Percentiles rank a stretch among this genome's conserved stretches.
Conservation (phyloP, 768 basidiomycete genomes). For the Hydnum rufescens region DNA sequence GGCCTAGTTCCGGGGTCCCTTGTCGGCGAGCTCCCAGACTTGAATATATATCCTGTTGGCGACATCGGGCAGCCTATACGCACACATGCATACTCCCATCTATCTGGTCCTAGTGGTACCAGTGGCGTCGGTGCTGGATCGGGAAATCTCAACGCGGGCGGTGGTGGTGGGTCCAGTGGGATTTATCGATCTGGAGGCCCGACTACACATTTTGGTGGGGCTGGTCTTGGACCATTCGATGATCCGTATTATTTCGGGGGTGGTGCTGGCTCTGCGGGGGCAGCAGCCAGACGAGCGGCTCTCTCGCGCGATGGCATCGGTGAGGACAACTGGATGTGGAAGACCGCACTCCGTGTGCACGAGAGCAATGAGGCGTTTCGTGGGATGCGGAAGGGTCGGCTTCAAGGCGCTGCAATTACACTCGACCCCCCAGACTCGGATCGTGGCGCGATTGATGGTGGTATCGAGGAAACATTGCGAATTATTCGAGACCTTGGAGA, state of each 20-base stretch:
- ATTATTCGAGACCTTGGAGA: not conserved
- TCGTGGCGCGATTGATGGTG: conserved; percentile 2
- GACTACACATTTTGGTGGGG: conserved; percentile 75
- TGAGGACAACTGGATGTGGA: conserved; percentile 84
- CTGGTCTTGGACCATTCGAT: conserved; percentile 74
- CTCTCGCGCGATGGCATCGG: conserved; percentile 62
- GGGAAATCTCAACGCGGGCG: conserved; percentile 8
- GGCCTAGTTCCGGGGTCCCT: conserved; percentile 67
- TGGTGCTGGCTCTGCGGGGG: conserved; percentile 28
- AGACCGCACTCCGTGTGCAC: conserved; percentile 44
- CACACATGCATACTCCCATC: conserved; percentile 12
- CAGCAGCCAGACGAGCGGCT: conserved; percentile 63
- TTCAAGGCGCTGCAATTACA: conserved; percentile 14
- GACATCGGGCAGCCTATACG: conserved; percentile 18
- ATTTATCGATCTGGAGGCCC: conserved; percentile 84
- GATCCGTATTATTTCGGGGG: conserved; percentile 14
- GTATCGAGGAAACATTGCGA: not conserved
- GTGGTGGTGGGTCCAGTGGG: conserved; percentile 33
- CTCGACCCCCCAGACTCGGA: conserved; percentile 4
- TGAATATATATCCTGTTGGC: conserved; percentile 22
- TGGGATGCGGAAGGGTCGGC: conserved; percentile 16
- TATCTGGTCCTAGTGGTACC: conserved; percentile 15
- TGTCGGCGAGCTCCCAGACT: conserved; percentile 68
- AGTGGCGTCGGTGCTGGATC: conserved; percentile 7
- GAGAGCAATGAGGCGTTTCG: conserved; percentile 32